Conservation (phyloP, 164 flowering plant species). For the Liquidambar formosana region DNA sequence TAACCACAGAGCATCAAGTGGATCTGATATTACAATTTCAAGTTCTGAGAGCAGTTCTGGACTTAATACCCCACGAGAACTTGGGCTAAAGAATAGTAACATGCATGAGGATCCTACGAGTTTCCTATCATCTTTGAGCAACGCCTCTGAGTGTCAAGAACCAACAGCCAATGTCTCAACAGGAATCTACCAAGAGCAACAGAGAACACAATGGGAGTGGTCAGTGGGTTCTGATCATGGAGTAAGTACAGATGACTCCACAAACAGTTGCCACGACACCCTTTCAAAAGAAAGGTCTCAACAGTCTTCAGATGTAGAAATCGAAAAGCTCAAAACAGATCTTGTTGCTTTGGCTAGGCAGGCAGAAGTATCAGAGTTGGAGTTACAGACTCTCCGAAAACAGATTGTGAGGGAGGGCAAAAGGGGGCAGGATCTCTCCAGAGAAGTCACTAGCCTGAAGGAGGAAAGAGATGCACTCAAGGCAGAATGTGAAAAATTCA, state of each 20-base stretch:
- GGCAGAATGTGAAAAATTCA: slow-evolving; percentile 66
- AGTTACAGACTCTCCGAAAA: slow-evolving; percentile 83
- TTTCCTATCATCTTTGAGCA: slow-evolving; percentile 32
- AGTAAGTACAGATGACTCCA: slow-evolving; percentile 47
- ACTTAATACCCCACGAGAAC: slow-evolving; percentile 58
- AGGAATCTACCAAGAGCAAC: slow-evolving; percentile 31
- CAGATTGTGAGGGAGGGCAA: slow-evolving; percentile 86
- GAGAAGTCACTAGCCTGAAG: slow-evolving; percentile 61
- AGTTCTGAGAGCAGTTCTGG: slow-evolving; percentile 78
- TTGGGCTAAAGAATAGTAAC: slow-evolving; percentile 29
- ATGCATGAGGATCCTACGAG: slow-evolving; percentile 36
- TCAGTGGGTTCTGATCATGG: slow-evolving; percentile 56
- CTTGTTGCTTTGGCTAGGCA: slow-evolving; percentile 61
- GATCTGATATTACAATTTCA: slow-evolving; percentile 66
- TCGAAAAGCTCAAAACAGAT: slow-evolving; percentile 65
- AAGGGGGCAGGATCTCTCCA: slow-evolving; percentile 72
- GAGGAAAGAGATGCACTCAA: slow-evolving; percentile 72
- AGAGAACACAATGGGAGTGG: slow-evolving; percentile 55
- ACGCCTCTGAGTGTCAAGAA: slow-evolving; percentile 27
- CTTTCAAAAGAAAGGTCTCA: slow-evolving; percentile 23
- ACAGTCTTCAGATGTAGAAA: slow-evolving; percentile 40
- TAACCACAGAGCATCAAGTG: slow-evolving; percentile 41
- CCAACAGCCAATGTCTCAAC: slow-evolving; percentile 18
- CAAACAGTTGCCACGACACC: slow-evolving; percentile 34
- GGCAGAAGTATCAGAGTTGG: slow-evolving; percentile 72